Conservation (phyloP, 2,329 filamentous ascomycete genomes). For the Diaporthe sp. region DNA sequence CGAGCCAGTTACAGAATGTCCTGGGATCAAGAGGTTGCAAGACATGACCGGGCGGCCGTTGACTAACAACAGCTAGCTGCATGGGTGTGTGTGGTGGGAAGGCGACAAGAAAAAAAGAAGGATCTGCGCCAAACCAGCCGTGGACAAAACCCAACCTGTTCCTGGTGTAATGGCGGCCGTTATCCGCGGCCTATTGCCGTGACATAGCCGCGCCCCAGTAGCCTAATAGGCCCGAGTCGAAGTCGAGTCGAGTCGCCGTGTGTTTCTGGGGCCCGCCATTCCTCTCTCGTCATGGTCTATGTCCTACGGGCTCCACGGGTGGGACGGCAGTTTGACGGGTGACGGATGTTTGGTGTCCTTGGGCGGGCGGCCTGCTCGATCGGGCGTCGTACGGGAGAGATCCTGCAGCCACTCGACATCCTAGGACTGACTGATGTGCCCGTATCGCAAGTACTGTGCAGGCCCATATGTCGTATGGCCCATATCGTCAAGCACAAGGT, state of each 20-base stretch:
- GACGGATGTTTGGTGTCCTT: conserved; percentile 14
- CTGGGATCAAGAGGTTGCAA: conserved; percentile 7
- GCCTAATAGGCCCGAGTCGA: background rate
- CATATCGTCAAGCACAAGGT: background rate
- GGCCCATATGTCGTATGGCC: background rate
- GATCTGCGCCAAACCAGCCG: conserved; percentile 7
- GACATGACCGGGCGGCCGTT: background rate
- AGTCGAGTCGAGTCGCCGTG: background rate
- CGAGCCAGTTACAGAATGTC: background rate
- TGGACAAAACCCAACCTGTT: background rate
- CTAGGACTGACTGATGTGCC: background rate
- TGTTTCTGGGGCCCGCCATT: background rate
- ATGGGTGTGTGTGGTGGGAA: background rate
- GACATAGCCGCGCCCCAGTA: background rate
- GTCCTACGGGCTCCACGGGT: background rate
- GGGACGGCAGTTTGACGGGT: conserved; percentile 22
- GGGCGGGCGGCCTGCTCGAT: conserved; percentile 31
- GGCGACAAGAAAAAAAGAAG: conserved; percentile 11
- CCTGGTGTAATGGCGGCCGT: conserved; percentile 1
- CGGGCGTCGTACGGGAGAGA: conserved; percentile 3
- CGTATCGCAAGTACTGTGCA: background rate
- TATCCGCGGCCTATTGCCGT: conserved; percentile 31
- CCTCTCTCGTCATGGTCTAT: conserved; percentile 12
- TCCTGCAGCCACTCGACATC: background rate
- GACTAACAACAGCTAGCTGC: conserved; percentile 2